These are phyloP conservation scores for Colletotrichum tamarilloi DNA, from an alignment of 2,329 filamentous ascomycete genomes.

Conservation along the genomic window DNA sequence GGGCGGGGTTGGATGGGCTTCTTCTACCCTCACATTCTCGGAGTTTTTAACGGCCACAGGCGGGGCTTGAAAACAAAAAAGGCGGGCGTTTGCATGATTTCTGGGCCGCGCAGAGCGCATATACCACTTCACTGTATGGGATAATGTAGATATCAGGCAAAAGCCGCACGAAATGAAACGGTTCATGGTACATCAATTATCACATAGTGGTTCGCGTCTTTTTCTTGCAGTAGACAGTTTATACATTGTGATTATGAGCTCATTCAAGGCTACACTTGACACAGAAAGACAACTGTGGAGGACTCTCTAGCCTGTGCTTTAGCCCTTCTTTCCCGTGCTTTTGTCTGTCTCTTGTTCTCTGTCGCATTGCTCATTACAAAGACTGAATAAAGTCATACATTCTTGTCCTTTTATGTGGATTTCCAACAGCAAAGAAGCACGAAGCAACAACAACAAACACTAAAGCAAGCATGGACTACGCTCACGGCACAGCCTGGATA, in stretches of 20 bases:
- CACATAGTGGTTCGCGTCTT: background rate
- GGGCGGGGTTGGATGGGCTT: conserved; percentile 20
- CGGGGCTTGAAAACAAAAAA: conserved; percentile 12
- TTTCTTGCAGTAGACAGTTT: background rate
- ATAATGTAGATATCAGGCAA: conserved; percentile 30
- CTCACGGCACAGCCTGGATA: background rate
- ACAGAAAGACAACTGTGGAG: background rate
- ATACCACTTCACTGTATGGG: conserved; percentile 33
- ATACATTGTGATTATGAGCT: background rate
- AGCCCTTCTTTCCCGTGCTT: background rate
- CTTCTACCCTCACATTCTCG: conserved; percentile 20
- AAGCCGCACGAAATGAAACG: conserved; percentile 7
- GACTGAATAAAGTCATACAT: too few species aligned
- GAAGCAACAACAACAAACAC: background rate
- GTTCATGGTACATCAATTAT: background rate
- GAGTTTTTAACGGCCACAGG: conserved; percentile 25
- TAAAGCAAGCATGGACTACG: background rate
- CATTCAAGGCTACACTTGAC: background rate
- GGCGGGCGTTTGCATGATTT: conserved; percentile 20
- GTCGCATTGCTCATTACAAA: too few species aligned
- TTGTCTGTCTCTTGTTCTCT: background rate
- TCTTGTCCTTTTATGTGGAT: background rate
- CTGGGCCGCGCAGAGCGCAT: conserved; percentile 22
- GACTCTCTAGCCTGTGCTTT: background rate
- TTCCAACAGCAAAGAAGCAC: background rate